phyloP scores from a whole-genome alignment of 768 basidiomycete genomes.

The Panaeolus cyanescens region DNA sequence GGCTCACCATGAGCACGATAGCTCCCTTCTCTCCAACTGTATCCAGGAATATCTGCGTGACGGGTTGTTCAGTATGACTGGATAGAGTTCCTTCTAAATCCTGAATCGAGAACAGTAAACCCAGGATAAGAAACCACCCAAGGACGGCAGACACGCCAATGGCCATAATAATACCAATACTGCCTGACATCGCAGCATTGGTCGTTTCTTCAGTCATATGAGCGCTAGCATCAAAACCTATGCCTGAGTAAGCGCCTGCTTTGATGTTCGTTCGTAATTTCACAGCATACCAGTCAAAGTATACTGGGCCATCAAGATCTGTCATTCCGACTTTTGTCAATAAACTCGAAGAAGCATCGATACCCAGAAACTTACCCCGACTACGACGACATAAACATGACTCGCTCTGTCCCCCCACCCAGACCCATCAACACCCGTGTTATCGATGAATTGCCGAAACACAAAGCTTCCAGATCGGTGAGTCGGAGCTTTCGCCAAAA shows the following conservation, averaged over 20 bases:
- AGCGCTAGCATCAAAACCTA: slow-evolving; percentile 75
- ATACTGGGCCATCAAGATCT: slow-evolving; percentile 77
- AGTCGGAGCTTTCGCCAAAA: slow-evolving; percentile 70
- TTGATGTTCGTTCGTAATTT: too few species aligned
- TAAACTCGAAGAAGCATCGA: background rate
- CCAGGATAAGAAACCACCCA: slow-evolving; percentile 75
- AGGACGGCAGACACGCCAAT: slow-evolving; percentile 73
- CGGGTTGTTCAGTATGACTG: slow-evolving; percentile 64
- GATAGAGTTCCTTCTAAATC: slow-evolving; percentile 57
- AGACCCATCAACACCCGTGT: slow-evolving; percentile 49
- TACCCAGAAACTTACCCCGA: slow-evolving; percentile 54
- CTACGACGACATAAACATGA: slow-evolving; percentile 67
- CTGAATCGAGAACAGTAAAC: slow-evolving; percentile 77
- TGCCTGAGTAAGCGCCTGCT: background rate
- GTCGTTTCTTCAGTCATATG: slow-evolving; percentile 83
- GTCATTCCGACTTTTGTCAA: background rate
- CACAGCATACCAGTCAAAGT: slow-evolving; percentile 59
- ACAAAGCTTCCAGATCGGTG: slow-evolving; percentile 73
- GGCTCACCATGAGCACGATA: slow-evolving; percentile 70
- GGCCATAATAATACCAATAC: slow-evolving; percentile 68
- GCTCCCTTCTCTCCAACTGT: slow-evolving; percentile 75
- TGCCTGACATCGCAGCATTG: slow-evolving; percentile 67
- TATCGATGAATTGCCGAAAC: slow-evolving; percentile 70
- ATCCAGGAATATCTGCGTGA: slow-evolving; percentile 79
- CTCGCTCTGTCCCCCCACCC: slow-evolving; percentile 74